Evolutionary conservation across 371 early-diverging fungal genomes (phyloP), one percentile per base, ranked within the genome.

Genomic region (Lichtheimia corymbifera): DNA sequence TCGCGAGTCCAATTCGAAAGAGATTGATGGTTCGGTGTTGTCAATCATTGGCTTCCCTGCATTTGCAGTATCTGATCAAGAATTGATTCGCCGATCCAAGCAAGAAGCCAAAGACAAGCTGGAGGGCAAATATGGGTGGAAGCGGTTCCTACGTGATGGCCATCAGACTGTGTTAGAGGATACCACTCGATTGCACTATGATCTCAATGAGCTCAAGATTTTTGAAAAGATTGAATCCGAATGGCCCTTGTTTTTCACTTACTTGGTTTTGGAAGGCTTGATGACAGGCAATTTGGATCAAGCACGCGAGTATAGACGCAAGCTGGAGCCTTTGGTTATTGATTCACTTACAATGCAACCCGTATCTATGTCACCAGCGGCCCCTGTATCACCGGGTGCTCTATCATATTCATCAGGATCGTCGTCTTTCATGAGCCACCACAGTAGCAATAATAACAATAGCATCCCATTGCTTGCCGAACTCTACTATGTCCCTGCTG

Each of bases 161-260:
- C 95, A 95, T 76, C 94, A 95, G 62, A 88, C 93, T 0, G 85
- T 86, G 1, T 59, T 93, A 3, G 95, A 95, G 70, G 92, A 95
- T 68, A 87, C 84, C 3, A 65, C 76, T 0, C 88, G 92, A 43
- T 77, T 93, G 44, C 91, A 94, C 64, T 95, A 95, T 69, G 88
- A 93, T 22, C 83, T 93, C 9, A 87, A 88, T 43, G 95, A 95
- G 64, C 83, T 95, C 54, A 85, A 86, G 65, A 80, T 91, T n/a
- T 95, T 95, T 70, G 92, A 94, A 63, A 74, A 85, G 56, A 88
- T 95, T 52, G 95, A 95, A 70, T 92, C 88, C 27, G 95, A 95
- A 71, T 95, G 95, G 95, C 95, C 95, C 4, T 70, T 95, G 12
- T 95, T 95, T 67, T 95, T 91, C 64, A 93, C 95, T 1, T 95